Evolutionary conservation across 345 rosid species (phyloP).

Genomic region (Citrus australasica): DNA sequence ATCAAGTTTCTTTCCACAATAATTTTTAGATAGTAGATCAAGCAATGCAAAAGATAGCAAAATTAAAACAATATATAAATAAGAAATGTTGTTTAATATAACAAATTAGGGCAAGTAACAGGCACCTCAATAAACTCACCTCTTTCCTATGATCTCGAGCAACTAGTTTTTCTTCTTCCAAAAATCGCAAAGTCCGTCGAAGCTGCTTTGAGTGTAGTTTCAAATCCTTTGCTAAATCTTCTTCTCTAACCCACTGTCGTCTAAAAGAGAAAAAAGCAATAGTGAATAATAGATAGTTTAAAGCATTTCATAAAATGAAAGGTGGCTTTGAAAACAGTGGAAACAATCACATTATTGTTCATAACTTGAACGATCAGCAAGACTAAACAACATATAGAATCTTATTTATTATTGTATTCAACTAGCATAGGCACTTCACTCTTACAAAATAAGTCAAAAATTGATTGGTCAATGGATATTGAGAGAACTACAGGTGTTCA

Average conservation of each 20-base stretch:
- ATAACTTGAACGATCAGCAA: background rate
- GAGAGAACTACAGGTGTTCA: background rate
- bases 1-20: background rate
- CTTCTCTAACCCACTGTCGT: slow-evolving; percentile 94
- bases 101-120: background rate
- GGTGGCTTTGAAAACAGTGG: background rate
- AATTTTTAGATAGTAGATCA: background rate
- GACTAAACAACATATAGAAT: background rate
- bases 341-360: background rate
- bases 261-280: slow-evolving; percentile 27
- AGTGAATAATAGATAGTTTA: background rate
- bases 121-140: slow-evolving; percentile 32
- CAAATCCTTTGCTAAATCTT: slow-evolving; percentile 89
- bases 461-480: background rate
- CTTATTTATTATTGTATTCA: background rate
- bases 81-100: background rate
- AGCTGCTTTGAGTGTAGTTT: slow-evolving; percentile 79
- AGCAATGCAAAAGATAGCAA: background rate
- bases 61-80: background rate
- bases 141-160: slow-evolving; percentile 82
- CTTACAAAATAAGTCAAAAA: background rate
- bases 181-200: slow-evolving; percentile 57
- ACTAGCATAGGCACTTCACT: background rate
- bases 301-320: background rate
- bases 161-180: slow-evolving; percentile 78